phyloP scores from a whole-genome alignment of 331 rosid genomes.

The Spiraea crenata region DNA sequence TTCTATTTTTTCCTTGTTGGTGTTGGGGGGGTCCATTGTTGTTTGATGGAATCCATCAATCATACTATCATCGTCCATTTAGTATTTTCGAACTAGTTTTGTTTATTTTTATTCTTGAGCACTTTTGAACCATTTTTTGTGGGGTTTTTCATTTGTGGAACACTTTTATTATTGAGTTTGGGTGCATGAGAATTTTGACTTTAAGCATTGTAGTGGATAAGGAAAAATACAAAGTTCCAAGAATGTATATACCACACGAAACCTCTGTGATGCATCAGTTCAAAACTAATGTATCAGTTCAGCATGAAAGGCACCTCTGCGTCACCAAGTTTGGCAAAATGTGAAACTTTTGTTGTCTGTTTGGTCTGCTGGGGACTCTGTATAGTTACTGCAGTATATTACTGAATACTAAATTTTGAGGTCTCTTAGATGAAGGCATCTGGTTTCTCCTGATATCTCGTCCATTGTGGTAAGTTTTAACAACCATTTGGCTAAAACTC shows the following conservation, averaged over 20 bases:
- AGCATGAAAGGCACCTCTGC: too few species aligned
- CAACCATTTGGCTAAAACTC: too few species aligned
- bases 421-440: too few species aligned
- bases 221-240: not conserved
- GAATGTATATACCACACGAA: not conserved
- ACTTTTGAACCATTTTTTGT: too few species aligned
- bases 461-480: not conserved
- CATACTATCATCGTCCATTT: not conserved
- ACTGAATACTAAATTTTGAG: too few species aligned
- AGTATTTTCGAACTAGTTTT: not conserved
- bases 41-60: slow-evolving; percentile 3
- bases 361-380: too few species aligned
- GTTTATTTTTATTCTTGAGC: not conserved
- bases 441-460: not conserved
- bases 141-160: not conserved
- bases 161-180: not conserved
- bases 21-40: not conserved
- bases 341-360: not conserved
- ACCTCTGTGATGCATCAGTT: not conserved
- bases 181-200: not conserved
- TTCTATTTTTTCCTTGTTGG: not conserved
- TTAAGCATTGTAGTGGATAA: not conserved
- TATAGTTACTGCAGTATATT: too few species aligned
- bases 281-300: not conserved
- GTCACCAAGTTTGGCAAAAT: not conserved